A percentile compares a stretch with the other conserved stretches of the same genome.
phyloP scores from a whole-genome alignment of 2,329 filamentous ascomycete species.

The Aspergillus puulaauensis region DNA sequence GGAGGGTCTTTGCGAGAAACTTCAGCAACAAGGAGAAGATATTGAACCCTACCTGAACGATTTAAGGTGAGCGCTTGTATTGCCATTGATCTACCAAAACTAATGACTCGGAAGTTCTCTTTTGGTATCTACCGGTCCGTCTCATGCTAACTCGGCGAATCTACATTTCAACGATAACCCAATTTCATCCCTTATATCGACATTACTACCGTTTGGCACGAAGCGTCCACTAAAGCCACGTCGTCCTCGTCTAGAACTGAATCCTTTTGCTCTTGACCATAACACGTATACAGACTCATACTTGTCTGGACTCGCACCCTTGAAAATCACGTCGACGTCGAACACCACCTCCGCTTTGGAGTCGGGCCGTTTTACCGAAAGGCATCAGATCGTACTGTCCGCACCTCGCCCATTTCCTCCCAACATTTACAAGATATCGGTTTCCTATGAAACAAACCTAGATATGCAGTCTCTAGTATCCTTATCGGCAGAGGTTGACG shows the following conservation, averaged over 20 bases:
- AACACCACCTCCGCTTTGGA: conserved; percentile 22
- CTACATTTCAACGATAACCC: conserved; percentile 22
- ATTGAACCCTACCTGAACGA: conserved; percentile 31
- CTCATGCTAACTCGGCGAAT: conserved; percentile 22
- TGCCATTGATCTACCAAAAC: neutral
- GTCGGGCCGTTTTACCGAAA: conserved; percentile 27
- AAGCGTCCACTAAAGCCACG: conserved; percentile 23
- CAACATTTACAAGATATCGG: conserved; percentile 31
- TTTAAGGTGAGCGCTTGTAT: conserved; percentile 31
- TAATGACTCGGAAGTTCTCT: conserved; percentile 31
- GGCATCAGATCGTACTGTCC: conserved; percentile 36
- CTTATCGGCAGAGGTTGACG: conserved; percentile 25
- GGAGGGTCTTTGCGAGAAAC: conserved; percentile 60
- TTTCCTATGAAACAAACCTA: conserved; percentile 36
- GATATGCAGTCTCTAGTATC: conserved; percentile 36
- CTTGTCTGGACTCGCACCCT: conserved; percentile 68
- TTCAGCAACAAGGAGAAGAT: conserved; percentile 35
- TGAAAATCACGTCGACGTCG: conserved; percentile 51
- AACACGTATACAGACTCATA: conserved; percentile 63
- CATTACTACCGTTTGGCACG: conserved; percentile 41
- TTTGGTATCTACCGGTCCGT: conserved; percentile 29
- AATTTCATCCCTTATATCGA: conserved; percentile 39
- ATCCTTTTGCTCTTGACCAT: conserved; percentile 60
- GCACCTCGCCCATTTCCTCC: conserved; percentile 37
- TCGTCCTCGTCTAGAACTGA: conserved; percentile 50